Base-by-base conservation (phyloP, 495 filamentous ascomycete species). In the Echria macrotheca region DNA sequence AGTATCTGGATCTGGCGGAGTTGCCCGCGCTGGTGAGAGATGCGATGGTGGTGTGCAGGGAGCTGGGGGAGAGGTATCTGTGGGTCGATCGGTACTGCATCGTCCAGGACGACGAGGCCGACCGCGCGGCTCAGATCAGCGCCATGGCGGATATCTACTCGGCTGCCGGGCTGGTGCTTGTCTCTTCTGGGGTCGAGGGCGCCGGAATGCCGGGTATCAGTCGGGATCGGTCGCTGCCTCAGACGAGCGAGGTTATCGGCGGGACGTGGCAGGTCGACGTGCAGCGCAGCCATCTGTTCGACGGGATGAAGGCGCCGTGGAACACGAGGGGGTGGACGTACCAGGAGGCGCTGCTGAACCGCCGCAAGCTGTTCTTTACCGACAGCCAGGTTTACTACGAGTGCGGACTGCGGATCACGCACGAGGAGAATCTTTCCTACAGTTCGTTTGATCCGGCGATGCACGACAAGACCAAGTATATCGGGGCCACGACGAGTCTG, bases 301-400 rank as follows among this genome's bases (percentile, higher is more conserved):
- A 31, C 28, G 28, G 28, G 12, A 31, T 31, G 7, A 38, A 37
- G 8, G 53, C 59, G 14, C 14, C 12, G 2, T 69, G 65, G 67
- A 49, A 48, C 18, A 54, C 39, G 9, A 43, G 67, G 24, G 67
- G 47, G 12, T 70, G 67, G 67, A 69, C 67, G 1, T 70, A 56
- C 39, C 67, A 70, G 41, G 67, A 70, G 49, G 45, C 44, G 9
- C 21, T 67, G 2, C 52, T 70, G 12, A 65, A 64, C 6, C 46
- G 39, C 22, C 59, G 66, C 7, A 53, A 65, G 23, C 46, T 72
- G n/a, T 60, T 61, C 25, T 58, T 72, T 37, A 59, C 56, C 1
- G 54, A 57, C 5, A 29, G 57, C 9, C 62, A 59, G 38, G 55
- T 63, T 28, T 68, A 61, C 40, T 72, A 60, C 49, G 54, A 67